These are phyloP conservation scores for Vicia faba DNA, from an alignment of 306 rosid species.

Conservation along the genomic window DNA sequence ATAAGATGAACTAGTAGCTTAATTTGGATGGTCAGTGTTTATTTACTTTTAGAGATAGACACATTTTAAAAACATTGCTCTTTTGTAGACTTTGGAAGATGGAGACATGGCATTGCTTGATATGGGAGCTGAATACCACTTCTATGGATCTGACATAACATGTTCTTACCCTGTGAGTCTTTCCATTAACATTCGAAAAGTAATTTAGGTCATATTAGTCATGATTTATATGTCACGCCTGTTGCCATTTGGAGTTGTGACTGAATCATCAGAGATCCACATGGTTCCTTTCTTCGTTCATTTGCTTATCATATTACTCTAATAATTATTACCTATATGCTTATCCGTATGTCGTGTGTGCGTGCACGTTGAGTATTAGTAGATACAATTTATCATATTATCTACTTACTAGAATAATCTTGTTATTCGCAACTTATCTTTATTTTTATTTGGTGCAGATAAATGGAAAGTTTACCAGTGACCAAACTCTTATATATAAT, in stretches of 20 bases:
- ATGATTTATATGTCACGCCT: background rate
- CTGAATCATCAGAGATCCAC: background rate
- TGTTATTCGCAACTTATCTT: conserved; percentile 25
- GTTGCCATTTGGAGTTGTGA: conserved; percentile 12
- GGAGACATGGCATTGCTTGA: conserved; percentile 94
- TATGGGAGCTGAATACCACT: conserved; percentile 96
- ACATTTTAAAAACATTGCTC: conserved; percentile 1
- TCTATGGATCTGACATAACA: conserved; percentile 94
- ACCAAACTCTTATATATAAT: conserved; percentile 72
- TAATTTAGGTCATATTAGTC: conserved; percentile 7
- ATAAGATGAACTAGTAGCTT: conserved; percentile 32
- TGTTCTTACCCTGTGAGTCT: conserved; percentile 92
- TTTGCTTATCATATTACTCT: conserved; percentile 6
- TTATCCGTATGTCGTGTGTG: background rate
- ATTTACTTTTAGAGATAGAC: background rate
- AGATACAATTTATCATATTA: background rate
- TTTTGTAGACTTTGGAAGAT: conserved; percentile 74
- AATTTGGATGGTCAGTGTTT: conserved; percentile 25
- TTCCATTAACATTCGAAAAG: background rate
- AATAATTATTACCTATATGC: conserved; percentile 10
- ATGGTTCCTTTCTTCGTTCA: conserved; percentile 4
- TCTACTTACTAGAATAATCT: conserved; percentile 17
- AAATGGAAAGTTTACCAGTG: conserved; percentile 80
- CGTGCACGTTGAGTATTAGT: background rate
- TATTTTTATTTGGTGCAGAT: conserved; percentile 55